A percentile compares a stretch with the other conserved stretches of the same genome.
Conservation (phyloP, 225 moss, liverwort and hornwort species). For the Sphagnum tenellum region DNA sequence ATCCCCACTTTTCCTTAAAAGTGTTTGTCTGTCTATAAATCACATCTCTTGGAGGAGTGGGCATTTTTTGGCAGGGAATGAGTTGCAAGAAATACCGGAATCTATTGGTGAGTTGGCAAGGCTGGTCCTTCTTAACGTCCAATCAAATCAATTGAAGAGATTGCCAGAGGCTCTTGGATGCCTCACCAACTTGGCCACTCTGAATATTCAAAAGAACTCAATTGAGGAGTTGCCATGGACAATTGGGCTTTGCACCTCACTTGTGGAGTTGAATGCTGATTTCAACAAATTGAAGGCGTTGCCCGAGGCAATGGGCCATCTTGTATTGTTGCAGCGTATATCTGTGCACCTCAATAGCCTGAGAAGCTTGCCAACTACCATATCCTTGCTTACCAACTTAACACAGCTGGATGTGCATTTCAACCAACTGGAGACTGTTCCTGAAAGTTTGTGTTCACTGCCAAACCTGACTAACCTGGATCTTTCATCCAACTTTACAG, state of each 20-base stretch:
- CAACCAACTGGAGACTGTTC: slow-evolving; percentile 61
- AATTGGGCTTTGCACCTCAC: slow-evolving; percentile 62
- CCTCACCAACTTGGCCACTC: slow-evolving; percentile 36
- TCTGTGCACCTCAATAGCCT: slow-evolving; percentile 63
- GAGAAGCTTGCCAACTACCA: slow-evolving; percentile 68
- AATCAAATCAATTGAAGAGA: slow-evolving; percentile 39
- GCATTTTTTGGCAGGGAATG: slow-evolving; percentile 41
- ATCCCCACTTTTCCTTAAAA: no score
- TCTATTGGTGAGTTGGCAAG: slow-evolving; percentile 58
- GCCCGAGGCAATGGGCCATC: slow-evolving; percentile 73
- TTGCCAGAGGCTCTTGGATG: slow-evolving; percentile 67
- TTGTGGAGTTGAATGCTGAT: slow-evolving; percentile 62
- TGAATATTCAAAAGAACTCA: slow-evolving; percentile 59
- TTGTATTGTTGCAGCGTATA: slow-evolving; percentile 44
- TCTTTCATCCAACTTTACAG: slow-evolving; percentile 69
- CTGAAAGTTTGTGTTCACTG: slow-evolving; percentile 65
- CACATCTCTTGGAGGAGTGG: background rate
- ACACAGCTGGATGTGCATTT: slow-evolving; percentile 56
- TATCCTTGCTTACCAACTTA: slow-evolving; percentile 60
- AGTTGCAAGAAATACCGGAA: slow-evolving; percentile 59
- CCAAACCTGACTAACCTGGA: slow-evolving; percentile 56
- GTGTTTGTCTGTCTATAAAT: background rate
- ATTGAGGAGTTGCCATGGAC: slow-evolving; percentile 76
- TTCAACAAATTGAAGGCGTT: slow-evolving; percentile 78
- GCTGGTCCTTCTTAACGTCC: slow-evolving; percentile 40